phyloP scores from a whole-genome alignment of 2,329 filamentous ascomycete genomes.

The Pestalotiopsis sp. region DNA sequence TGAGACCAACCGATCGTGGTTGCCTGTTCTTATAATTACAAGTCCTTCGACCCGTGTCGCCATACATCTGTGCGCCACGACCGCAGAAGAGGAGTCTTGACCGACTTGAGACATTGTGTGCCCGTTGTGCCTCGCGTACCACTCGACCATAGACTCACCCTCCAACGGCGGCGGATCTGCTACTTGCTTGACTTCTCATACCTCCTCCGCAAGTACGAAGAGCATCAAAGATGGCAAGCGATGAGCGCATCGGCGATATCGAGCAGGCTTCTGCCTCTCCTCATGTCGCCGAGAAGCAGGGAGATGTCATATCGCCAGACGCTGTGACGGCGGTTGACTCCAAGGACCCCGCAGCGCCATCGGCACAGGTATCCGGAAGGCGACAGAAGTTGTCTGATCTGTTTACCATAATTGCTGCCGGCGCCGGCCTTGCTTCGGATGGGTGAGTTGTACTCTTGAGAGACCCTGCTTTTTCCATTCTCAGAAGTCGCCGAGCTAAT shows the following conservation, averaged over 20 bases:
- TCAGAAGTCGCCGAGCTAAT: not conserved
- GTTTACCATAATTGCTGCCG: slow-evolving; percentile 14
- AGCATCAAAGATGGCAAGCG: not conserved
- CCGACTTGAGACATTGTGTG: not conserved
- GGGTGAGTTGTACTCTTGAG: not conserved
- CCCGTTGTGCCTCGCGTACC: not conserved
- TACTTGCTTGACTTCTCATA: not conserved
- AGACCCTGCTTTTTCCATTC: not conserved
- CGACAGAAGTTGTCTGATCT: slow-evolving; percentile 11
- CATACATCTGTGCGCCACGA: not conserved
- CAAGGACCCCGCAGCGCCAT: slow-evolving; percentile 9
- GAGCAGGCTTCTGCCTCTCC: slow-evolving; percentile 10
- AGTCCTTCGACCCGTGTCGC: not conserved
- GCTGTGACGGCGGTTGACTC: not conserved
- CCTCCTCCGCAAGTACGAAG: not conserved
- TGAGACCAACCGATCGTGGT: not conserved
- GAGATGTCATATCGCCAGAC: not conserved
- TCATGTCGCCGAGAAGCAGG: not conserved
- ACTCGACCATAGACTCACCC: not conserved
- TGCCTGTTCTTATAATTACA: not conserved
- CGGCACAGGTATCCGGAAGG: slow-evolving; percentile 10
- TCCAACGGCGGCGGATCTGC: not conserved
- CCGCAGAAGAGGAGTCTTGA: not conserved
- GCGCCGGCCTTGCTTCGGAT: slow-evolving; percentile 9
- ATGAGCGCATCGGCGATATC: not conserved